These are phyloP conservation scores for Leccinum pachyderme DNA, from an alignment of 1,284 basidiomycete genomes.

Conservation along the genomic window DNA sequence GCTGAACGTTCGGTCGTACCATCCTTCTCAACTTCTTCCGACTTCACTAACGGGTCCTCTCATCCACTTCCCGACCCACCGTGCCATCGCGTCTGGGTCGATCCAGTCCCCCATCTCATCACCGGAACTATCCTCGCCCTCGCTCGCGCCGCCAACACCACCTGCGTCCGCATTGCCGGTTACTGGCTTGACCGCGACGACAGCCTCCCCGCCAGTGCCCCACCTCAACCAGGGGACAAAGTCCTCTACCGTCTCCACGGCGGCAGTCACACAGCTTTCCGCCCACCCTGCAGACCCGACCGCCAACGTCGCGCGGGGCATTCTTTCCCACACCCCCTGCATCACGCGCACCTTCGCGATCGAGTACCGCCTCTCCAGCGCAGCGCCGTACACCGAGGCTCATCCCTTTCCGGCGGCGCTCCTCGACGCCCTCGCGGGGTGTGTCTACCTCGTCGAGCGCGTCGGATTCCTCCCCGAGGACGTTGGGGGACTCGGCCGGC, in stretches of 20 bases:
- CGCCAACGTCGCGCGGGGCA: constrained; percentile 26
- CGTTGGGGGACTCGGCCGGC: constrained; percentile 65
- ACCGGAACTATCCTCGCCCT: constrained; percentile 15
- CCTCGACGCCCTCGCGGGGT: constrained; percentile 52
- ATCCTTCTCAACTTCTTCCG: constrained; percentile 15
- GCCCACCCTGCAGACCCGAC: constrained; percentile 26
- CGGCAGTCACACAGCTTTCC: constrained; percentile 29
- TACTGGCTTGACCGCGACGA: constrained; percentile 38
- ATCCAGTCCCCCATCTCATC: constrained; percentile 22
- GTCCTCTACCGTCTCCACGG: constrained; percentile 37
- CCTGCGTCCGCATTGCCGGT: constrained; percentile 33
- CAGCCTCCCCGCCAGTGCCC: constrained; percentile 11
- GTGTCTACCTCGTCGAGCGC: constrained; percentile 47
- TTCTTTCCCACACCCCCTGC: constrained; percentile 24
- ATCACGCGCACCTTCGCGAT: constrained; percentile 39
- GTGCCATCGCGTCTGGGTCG: constrained; percentile 17
- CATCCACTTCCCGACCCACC: constrained; percentile 16
- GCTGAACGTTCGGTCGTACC: constrained; percentile 27
- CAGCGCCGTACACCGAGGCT: constrained; percentile 20
- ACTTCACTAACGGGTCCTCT: constrained; percentile 21
- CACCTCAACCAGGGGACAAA: constrained; percentile 34
- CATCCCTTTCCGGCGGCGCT: constrained; percentile 54
- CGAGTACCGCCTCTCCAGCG: constrained; percentile 42
- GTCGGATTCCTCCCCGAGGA: constrained; percentile 44
- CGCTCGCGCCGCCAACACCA: constrained; percentile 22